Conservation (phyloP, 2,329 filamentous ascomycete genomes). For the Diaporthe nobilis region DNA sequence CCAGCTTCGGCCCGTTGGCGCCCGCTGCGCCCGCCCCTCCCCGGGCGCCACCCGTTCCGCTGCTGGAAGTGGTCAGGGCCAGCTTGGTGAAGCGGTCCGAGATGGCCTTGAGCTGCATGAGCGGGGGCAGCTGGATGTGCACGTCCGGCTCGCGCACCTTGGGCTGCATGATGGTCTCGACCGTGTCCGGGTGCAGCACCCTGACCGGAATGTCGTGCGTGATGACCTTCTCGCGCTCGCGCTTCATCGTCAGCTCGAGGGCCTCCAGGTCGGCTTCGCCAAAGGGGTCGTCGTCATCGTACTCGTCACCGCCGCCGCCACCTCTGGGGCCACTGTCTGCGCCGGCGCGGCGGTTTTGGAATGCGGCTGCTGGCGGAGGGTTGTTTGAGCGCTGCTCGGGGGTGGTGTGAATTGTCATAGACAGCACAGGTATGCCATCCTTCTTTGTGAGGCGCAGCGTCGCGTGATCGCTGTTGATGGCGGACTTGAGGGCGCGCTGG, state of each 20-base stretch:
- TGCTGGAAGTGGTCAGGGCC: constrained; percentile 58
- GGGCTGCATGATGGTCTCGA: constrained; percentile 96
- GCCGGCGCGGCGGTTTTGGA: constrained; percentile 49
- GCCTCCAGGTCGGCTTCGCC: constrained; percentile 61
- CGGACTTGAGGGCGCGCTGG: constrained; percentile 92
- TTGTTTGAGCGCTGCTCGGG: constrained; percentile 65
- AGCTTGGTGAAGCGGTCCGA: constrained; percentile 96
- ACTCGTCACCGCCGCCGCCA: constrained; percentile 56
- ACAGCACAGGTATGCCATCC: constrained; percentile 86
- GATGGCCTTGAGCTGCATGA: constrained; percentile 92
- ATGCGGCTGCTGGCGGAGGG: constrained; percentile 36
- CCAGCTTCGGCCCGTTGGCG: constrained; percentile 74
- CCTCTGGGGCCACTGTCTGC: constrained; percentile 41
- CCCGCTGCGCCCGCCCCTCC: constrained; percentile 45
- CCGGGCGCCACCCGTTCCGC: constrained; percentile 41
- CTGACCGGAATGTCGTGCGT: constrained; percentile 97
- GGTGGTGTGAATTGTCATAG: constrained; percentile 88
- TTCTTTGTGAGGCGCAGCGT: constrained; percentile 94
- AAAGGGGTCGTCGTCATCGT: constrained; percentile 55
- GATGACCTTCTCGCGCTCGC: constrained; percentile 90
- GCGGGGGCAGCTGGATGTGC: constrained; percentile 88
- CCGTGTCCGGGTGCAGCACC: constrained; percentile 84
- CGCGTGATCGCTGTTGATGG: constrained; percentile 83
- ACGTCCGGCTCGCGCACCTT: constrained; percentile 92
- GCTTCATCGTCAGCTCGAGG: constrained; percentile 69